Base-by-base conservation (phyloP, 2,329 filamentous ascomycete genomes). In the Aspergillus pseudoviridinutans region DNA sequence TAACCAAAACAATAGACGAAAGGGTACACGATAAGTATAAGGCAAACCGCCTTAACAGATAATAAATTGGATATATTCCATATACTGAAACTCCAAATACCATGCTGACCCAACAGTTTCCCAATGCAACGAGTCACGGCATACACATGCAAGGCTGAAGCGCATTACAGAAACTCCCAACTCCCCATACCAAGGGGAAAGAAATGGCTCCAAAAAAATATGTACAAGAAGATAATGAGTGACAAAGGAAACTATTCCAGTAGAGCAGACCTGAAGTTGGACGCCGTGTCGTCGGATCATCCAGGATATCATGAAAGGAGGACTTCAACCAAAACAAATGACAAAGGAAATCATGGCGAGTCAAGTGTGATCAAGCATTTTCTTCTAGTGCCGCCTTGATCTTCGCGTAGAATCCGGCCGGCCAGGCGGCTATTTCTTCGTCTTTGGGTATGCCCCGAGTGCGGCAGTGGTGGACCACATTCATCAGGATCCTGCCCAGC, bases 381-480 rank as follows among this genome's bases (percentile, higher is more conserved):
- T 76, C 76, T 68, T 79, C 76, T 56, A 78, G 63, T 2, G 77
- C 76, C 56, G 76, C 71, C 66, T 75, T 77, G 57, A 80, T 75
- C 64, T 79, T 79, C 41, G 76, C 75, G 60, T 79, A 79, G 59
- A 80, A 79, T 12, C 76, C 76, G 22, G 73, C 74, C 0, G 78
- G 78, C 79, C 79, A 81, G 35, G 69, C 74, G 28, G 74, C 73
- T 60, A 80, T 61, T 66, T 87, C 85, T 57, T 84, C 82, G 38
- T 84, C 81, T 17, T 75, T 81, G 2, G 84, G 84, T 5, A 82
- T 68, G 3, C 81, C 79, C 58, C 80, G 81, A 25, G 82, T 81
- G 29, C 80, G 74, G 66, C 84, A 87, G 61, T 86, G 80, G 58
- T 84, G 80, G 3, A 85, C 80, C 17, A 87, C 83, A 50, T 83